Percentiles rank a stretch among this genome's conserved stretches.
These are phyloP conservation scores for Cercophora newfieldiana DNA, from an alignment of 495 filamentous ascomycete species.

Conservation along the genomic window DNA sequence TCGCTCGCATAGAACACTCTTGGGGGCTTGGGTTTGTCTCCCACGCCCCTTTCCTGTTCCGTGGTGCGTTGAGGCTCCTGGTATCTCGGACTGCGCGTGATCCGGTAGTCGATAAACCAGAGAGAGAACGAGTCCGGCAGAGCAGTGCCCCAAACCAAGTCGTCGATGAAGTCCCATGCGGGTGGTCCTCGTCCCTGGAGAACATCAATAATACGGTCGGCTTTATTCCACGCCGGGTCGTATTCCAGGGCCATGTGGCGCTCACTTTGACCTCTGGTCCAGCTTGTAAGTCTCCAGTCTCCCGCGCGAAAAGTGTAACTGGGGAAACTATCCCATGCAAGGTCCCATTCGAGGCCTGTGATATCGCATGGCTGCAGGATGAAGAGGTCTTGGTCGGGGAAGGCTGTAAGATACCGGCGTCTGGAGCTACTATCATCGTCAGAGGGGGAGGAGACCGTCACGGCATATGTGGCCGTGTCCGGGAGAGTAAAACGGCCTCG, in stretches of 20 bases:
- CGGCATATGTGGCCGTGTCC: conserved; percentile 4
- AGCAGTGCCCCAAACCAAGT: not conserved
- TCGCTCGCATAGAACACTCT: conserved; percentile 15
- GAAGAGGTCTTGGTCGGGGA: conserved; percentile 12
- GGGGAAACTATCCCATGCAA: conserved; percentile 6
- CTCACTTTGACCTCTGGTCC: not conserved
- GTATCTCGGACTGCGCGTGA: conserved; percentile 5
- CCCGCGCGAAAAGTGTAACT: not conserved
- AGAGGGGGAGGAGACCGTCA: not conserved
- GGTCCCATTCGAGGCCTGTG: not conserved
- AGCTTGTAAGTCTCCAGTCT: too few species aligned
- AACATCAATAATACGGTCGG: too few species aligned
- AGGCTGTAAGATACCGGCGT: conserved; percentile 12
- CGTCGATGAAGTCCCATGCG: not conserved
- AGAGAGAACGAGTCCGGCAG: not conserved
- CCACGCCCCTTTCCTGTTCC: not conserved
- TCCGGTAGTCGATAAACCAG: conserved; percentile 12
- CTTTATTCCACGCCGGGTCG: conserved; percentile 9
- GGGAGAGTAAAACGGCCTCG: conserved; percentile 8
- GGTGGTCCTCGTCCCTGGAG: too few species aligned
- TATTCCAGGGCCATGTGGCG: conserved; percentile 18
- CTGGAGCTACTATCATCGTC: not conserved
- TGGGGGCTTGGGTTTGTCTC: not conserved
- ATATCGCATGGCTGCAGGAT: conserved; percentile 10
- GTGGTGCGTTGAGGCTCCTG: not conserved